These are phyloP conservation scores for Allantophomopsis cytisporea DNA, from an alignment of 2,329 filamentous ascomycete species.

Conservation along the genomic window DNA sequence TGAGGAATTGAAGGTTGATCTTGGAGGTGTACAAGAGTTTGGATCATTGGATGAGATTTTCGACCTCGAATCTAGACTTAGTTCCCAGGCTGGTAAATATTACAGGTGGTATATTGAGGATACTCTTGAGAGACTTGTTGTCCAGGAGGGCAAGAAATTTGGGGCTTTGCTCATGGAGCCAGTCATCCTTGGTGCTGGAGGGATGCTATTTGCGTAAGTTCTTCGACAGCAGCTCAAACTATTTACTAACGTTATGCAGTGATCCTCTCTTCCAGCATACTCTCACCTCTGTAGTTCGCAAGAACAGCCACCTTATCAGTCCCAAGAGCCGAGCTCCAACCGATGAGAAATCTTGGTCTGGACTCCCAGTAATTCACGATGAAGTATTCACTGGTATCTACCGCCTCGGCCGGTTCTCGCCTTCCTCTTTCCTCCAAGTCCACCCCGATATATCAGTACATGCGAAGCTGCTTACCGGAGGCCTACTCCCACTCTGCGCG, in stretches of 20 bases:
- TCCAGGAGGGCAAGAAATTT: slow-evolving; percentile 47
- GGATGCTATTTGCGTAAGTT: slow-evolving; percentile 66
- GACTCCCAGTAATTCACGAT: slow-evolving; percentile 69
- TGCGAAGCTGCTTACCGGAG: slow-evolving; percentile 74
- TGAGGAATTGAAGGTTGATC: slow-evolving; percentile 5
- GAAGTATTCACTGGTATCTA: slow-evolving; percentile 83
- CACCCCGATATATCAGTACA: slow-evolving; percentile 68
- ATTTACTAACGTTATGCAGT: slow-evolving; percentile 22
- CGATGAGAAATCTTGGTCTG: slow-evolving; percentile 40
- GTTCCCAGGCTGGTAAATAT: slow-evolving; percentile 35
- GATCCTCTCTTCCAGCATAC: slow-evolving; percentile 71
- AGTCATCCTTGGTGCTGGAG: slow-evolving; percentile 66
- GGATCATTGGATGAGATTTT: slow-evolving; percentile 42
- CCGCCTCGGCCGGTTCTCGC: slow-evolving; percentile 59
- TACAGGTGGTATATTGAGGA: slow-evolving; percentile 37
- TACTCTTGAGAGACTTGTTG: slow-evolving; percentile 36
- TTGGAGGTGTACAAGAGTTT: slow-evolving; percentile 8
- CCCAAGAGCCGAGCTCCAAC: slow-evolving; percentile 3
- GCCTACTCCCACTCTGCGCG: slow-evolving; percentile 61
- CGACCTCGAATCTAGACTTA: slow-evolving; percentile 34
- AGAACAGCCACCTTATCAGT: slow-evolving; percentile 40
- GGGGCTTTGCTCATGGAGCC: slow-evolving; percentile 73
- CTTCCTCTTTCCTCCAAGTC: slow-evolving; percentile 54
- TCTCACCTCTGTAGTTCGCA: slow-evolving; percentile 53
- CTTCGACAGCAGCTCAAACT: slow-evolving; percentile 1